A percentile compares a stretch with the other conserved stretches of the same genome.
Evolutionary conservation across 2,329 filamentous ascomycete species (phyloP).

Genomic region (Fusarium heterosporum): DNA sequence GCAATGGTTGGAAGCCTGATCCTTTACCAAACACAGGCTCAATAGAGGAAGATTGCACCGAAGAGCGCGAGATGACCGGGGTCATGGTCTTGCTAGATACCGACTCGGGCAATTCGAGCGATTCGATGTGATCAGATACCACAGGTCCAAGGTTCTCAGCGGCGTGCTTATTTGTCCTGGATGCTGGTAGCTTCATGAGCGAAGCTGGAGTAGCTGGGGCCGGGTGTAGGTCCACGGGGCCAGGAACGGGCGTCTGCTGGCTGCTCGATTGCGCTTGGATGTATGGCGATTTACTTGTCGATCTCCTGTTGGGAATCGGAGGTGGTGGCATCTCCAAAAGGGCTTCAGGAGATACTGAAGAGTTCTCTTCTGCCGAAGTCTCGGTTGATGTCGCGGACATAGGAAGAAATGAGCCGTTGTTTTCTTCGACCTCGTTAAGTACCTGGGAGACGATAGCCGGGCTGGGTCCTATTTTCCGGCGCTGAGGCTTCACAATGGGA

Average conservation of each 20-base stretch:
- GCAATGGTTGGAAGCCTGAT: constrained; percentile 61
- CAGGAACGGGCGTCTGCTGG: constrained; percentile 42
- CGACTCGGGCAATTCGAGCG: constrained; percentile 79
- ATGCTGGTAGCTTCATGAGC: constrained; percentile 79
- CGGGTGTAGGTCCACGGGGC: constrained; percentile 49
- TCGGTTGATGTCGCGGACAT: constrained; percentile 59
- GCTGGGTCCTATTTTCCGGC: constrained; percentile 64
- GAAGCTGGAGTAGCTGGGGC: constrained; percentile 78
- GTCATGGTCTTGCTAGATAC: constrained; percentile 51
- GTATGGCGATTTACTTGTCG: constrained; percentile 75
- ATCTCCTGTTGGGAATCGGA: constrained; percentile 73
- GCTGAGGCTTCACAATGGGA: constrained; percentile 76
- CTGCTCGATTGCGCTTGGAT: constrained; percentile 66
- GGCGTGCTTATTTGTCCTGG: constrained; percentile 61
- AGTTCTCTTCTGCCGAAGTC: constrained; percentile 70
- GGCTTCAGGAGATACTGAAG: constrained; percentile 72
- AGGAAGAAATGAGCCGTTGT: constrained; percentile 52
- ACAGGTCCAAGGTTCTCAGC: constrained; percentile 56
- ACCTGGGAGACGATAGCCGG: constrained; percentile 68
- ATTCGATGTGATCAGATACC: constrained; percentile 66
- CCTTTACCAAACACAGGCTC: constrained; percentile 62
- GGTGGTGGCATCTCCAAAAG: constrained; percentile 75
- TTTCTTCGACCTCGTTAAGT: constrained; percentile 64
- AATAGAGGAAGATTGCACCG: constrained; percentile 50
- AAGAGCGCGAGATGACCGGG: constrained; percentile 58